These are phyloP conservation scores for Chaetoceros muelleri DNA, from an alignment of 108 stramenopile genomes.

Conservation along the genomic window DNA sequence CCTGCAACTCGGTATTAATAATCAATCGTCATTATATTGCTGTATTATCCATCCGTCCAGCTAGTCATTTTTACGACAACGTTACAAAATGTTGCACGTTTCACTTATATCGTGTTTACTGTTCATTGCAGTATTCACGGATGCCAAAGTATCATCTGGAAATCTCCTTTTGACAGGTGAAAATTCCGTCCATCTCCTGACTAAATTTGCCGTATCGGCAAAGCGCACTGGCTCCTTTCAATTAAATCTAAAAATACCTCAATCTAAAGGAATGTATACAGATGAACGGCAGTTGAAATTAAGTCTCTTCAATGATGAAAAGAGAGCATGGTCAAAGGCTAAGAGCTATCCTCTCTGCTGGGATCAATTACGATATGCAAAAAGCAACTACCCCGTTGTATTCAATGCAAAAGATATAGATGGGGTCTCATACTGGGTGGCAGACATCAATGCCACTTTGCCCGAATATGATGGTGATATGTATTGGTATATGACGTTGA, in stretches of 20 bases:
- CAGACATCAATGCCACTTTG: conserved; percentile 11
- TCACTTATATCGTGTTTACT: no score
- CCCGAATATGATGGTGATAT: conserved; percentile 6
- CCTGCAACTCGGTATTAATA: no score
- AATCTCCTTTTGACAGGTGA: conserved; percentile 45
- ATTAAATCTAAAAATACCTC: conserved; percentile 11
- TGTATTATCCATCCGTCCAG: no score
- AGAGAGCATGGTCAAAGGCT: conserved; percentile 33
- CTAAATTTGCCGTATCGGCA: conserved; percentile 55
- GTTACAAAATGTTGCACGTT: no score
- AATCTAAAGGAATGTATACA: conserved; percentile 35
- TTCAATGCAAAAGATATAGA: conserved; percentile 19
- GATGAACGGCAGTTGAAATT: conserved; percentile 33
- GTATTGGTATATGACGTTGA: conserved; percentile 11
- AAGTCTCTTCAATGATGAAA: conserved; percentile 45
- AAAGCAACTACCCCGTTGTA: conserved; percentile 12
- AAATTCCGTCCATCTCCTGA: conserved; percentile 50
- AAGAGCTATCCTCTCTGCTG: conserved; percentile 40
- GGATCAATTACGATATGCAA: conserved; percentile 36
- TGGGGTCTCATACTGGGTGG: conserved; percentile 8
- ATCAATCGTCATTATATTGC: no score
- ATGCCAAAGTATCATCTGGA: conserved; percentile 39
- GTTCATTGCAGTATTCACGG: no score
- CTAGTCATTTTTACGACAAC: no score
- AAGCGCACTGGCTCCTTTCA: conserved; percentile 17